These are phyloP conservation scores for Aspergillus niger DNA, from an alignment of 2,329 filamentous ascomycete species.

Conservation along the genomic window DNA sequence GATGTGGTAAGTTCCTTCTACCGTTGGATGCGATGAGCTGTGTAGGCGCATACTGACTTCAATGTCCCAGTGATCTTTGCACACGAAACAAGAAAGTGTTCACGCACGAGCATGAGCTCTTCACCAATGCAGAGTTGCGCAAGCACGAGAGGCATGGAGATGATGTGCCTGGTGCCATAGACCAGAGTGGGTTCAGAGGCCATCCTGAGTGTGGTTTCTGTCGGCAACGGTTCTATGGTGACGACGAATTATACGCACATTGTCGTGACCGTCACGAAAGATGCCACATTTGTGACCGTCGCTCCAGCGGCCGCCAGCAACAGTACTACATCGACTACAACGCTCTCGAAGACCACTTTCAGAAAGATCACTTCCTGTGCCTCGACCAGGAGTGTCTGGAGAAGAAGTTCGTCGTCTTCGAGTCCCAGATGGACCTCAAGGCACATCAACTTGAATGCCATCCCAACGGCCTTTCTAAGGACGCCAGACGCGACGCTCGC, in stretches of 20 bases:
- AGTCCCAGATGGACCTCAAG: constrained; percentile 90
- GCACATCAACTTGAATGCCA: constrained; percentile 87
- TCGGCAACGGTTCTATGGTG: constrained; percentile 87
- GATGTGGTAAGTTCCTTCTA: constrained; percentile 64
- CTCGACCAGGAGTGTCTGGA: constrained; percentile 84
- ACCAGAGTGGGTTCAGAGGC: constrained; percentile 94
- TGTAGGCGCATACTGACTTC: constrained; percentile 12
- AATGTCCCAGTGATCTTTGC: constrained; percentile 68
- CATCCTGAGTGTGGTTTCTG: constrained; percentile 96
- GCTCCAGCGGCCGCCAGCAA: constrained; percentile 64
- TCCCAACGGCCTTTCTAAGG: constrained; percentile 76
- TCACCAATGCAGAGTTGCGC: constrained; percentile 75
- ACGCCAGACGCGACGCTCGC: constrained; percentile 78
- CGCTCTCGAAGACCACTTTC: constrained; percentile 82
- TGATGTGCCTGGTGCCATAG: constrained; percentile 81
- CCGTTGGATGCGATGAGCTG: background rate
- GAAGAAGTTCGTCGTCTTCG: constrained; percentile 97
- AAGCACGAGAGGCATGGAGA: constrained; percentile 90
- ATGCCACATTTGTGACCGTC: constrained; percentile 89
- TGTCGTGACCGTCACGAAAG: constrained; percentile 92
- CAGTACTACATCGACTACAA: constrained; percentile 93
- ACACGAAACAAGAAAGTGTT: constrained; percentile 97
- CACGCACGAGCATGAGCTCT: constrained; percentile 94
- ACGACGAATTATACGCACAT: constrained; percentile 91
- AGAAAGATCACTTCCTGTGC: constrained; percentile 83